These are phyloP conservation scores for Lotmaria passim DNA, from an alignment of 208 protist genomes.

Conservation along the genomic window DNA sequence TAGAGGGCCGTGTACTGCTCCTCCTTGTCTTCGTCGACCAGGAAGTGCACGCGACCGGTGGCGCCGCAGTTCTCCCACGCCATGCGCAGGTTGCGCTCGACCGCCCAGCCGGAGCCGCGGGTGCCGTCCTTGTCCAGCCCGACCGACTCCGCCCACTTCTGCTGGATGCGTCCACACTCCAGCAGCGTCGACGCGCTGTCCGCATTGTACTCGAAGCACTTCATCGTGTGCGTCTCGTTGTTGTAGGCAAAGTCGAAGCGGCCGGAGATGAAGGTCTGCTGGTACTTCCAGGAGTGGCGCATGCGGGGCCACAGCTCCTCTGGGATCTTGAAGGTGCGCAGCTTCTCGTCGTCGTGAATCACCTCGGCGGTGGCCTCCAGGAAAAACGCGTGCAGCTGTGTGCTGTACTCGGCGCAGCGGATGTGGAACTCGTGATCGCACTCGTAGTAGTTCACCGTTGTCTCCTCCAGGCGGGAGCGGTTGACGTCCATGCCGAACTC, in stretches of 20 bases:
- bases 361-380: conserved; percentile 87
- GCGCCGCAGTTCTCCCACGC: conserved; percentile 70
- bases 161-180: conserved; percentile 87
- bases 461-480: conserved; percentile 62
- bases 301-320: conserved; percentile 87
- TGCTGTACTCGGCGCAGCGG: conserved; percentile 61
- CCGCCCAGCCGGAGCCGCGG: conserved; percentile 61
- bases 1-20: conserved; percentile 90
- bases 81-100: conserved; percentile 58
- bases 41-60: conserved; percentile 87
- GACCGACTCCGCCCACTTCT: conserved; percentile 85
- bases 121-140: conserved; percentile 65
- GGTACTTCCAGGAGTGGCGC: conserved; percentile 78
- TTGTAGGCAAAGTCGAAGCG: conserved; percentile 92
- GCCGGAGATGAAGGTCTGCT: conserved; percentile 78
- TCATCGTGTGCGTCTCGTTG: conserved; percentile 70
- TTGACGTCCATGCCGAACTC: conserved; percentile 83
- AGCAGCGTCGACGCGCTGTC: conserved; percentile 90
- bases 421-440: conserved; percentile 80
- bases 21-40: conserved; percentile 86
- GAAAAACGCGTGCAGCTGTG: conserved; percentile 83
- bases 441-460: conserved; percentile 79
- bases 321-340: conserved; percentile 74
- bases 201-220: conserved; percentile 94
- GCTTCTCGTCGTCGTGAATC: conserved; percentile 73